Conservation (phyloP, 768 basidiomycete species). For the Mycena galopus region DNA sequence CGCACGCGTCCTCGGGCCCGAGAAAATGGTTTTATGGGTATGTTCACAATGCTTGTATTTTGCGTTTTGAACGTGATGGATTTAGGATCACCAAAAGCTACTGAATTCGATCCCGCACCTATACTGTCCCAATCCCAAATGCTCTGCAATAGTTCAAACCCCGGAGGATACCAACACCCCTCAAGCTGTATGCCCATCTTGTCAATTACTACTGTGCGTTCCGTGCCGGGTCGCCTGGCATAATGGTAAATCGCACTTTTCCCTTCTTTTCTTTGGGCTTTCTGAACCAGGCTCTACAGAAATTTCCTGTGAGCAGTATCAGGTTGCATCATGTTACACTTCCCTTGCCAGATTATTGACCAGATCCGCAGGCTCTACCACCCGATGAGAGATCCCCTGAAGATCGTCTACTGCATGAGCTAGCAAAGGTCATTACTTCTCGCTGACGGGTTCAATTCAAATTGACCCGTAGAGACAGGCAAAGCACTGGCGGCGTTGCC, state of each 20-base stretch:
- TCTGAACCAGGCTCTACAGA: constrained; percentile 28
- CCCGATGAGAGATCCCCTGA: constrained; percentile 54
- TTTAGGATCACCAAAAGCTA: constrained; percentile 51
- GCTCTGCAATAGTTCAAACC: constrained; percentile 50
- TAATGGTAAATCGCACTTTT: constrained; percentile 38
- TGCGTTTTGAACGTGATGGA: background rate
- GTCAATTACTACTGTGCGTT: constrained; percentile 49
- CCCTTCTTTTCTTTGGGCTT: background rate
- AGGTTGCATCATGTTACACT: constrained; percentile 26
- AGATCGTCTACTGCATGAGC: constrained; percentile 49
- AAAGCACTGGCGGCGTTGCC: constrained; percentile 56
- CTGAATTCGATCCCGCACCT: constrained; percentile 50
- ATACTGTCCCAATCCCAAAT: constrained; percentile 55
- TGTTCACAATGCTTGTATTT: background rate
- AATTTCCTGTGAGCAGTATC: constrained; percentile 49
- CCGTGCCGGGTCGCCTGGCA: constrained; percentile 53
- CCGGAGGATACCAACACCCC: constrained; percentile 50
- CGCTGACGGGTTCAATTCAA: background rate
- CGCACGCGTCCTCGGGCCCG: constrained; percentile 45
- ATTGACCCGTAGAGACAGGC: constrained; percentile 40
- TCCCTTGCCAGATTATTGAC: constrained; percentile 13
- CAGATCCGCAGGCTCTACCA: constrained; percentile 46
- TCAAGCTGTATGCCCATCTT: constrained; percentile 50
- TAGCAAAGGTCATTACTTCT: constrained; percentile 48
- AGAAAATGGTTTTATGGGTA: constrained; percentile 53